Base-by-base conservation (phyloP, 768 basidiomycete genomes). In the button mushroom (Agaricus bisporus) region DNA sequence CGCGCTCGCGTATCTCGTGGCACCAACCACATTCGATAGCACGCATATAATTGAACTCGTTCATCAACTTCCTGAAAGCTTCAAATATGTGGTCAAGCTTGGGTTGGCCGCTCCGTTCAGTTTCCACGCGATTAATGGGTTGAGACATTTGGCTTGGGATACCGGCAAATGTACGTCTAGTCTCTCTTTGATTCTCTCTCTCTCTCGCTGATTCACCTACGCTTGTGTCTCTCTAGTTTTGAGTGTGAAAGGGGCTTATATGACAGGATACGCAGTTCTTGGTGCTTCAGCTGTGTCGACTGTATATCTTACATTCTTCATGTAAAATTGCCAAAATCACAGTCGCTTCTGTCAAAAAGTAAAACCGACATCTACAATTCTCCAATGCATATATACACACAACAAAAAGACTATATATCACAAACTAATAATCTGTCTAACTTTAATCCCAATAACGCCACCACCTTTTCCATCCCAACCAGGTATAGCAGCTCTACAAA, bases 71-170 rank as follows among this genome's bases (percentile, higher is more conserved):
- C 95, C 95, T 10, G 83, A 84, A 22, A 81, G 78, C 56, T 73
- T 86, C 60, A 95, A 95, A 71, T 80, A 83, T 55, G 70, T 80
- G 10, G 83, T 79, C 49, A 98, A 97, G 71, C 70, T 81, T 25
- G 61, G 91, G 56, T 79, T 98, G 41, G 93, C 92, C 9, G 77
- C 81, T 3, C 91, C 95, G 1, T 95, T 97, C 68, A 81, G 89
- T 11, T 98, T 86, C 82, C 95, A 98, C 72, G 79, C 82, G 7
- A 76, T 83, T 68, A 98, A 98, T 69, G 95, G 95, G 3, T 57
- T 98, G 56, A 82, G 95, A 39, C 95, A 98, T 75, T 72, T 98
- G 62, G 68, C 70, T 36, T 98, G 95, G 95, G 95, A 98, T 71
- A 70, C 80, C 65, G 84, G 85, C 55, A 88, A 86, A 76, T 86